Base-by-base conservation (phyloP, 495 filamentous ascomycete species). In the Hypomontagnella submonticulosa region DNA sequence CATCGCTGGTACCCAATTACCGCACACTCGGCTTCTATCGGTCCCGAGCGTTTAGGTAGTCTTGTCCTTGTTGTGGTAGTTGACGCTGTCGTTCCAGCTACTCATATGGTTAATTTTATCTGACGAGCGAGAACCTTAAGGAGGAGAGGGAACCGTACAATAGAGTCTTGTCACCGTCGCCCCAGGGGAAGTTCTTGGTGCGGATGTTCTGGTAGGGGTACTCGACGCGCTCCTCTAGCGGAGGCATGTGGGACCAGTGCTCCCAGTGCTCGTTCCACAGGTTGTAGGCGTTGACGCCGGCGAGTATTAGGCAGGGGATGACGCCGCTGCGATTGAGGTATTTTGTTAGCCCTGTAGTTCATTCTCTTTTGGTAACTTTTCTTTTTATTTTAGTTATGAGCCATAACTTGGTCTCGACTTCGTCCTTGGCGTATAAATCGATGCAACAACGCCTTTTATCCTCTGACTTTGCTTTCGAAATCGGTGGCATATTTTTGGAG, bases 241-340 rank as follows among this genome's bases (percentile, higher is more conserved):
- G 89, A 51, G 90, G 85, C 81, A 91, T 81, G 83, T 97, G 93
- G 4, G 77, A 77, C 90, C 89, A 92, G 81, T 97, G 93, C 81
- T 95, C 90, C 93, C 92, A 97, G 79, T 97, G 93, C 86, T 96
- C 91, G 61, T 84, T 85, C 92, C 92, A 97, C 59, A 95, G 87
- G 76, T 84, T 87, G 75, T 92, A 95, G 71, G 94, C 92, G 77
- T 97, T 97, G 71, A 87, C 69, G 57, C 81, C 76, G 42, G 89
- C 86, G 66, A 91, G 77, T 64, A 91, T 80, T 59, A 97, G 81
- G 76, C 75, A 78, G 48, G 92, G 92, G 66, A 89, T 79, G 38
- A 89, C 81, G 71, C 79, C 85, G 73, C 92, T 96, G 69, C 61
- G 46, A 34, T 8, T 54, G 50, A 44, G 56, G 30, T 62, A 49